A percentile compares a stretch with the other conserved stretches of the same genome.
These are phyloP conservation scores for Eucalyptus sp. DNA, from an alignment of 345 rosid genomes.

Conservation along the genomic window DNA sequence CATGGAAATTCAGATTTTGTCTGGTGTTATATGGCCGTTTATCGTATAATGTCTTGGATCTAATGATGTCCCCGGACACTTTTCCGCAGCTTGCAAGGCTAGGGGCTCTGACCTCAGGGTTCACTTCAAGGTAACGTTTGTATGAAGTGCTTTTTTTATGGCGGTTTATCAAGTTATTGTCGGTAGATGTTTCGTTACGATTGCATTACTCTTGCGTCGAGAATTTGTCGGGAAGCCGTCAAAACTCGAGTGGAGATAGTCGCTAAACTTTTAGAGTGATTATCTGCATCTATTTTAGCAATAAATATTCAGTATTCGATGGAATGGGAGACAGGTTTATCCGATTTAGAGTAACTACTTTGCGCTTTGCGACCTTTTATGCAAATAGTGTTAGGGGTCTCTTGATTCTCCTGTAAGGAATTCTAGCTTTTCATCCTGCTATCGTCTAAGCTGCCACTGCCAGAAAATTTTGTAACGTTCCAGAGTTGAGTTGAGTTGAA, in stretches of 20 bases:
- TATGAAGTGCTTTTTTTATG: not conserved
- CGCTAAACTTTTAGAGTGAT: not conserved
- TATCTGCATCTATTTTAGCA: not conserved
- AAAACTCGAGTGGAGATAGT: not conserved
- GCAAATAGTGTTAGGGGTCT: not conserved
- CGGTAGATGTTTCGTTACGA: not conserved
- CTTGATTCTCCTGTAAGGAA: not conserved
- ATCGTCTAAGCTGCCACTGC: not conserved
- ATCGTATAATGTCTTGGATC: not conserved
- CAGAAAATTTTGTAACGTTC: not conserved
- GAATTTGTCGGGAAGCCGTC: not conserved
- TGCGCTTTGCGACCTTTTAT: not conserved
- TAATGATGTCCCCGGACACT: not conserved
- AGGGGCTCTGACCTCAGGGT: slow-evolving; percentile 66
- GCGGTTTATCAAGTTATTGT: not conserved
- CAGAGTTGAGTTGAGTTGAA: not conserved
- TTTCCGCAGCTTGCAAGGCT: slow-evolving; percentile 61
- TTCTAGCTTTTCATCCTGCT: not conserved
- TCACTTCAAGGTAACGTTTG: slow-evolving; percentile 56
- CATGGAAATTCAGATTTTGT: not conserved
- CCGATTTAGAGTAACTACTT: not conserved
- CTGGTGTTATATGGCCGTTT: not conserved
- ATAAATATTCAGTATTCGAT: not conserved
- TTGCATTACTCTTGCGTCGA: not conserved
- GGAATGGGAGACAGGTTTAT: not conserved